Evolutionary conservation across 202 grass and related monocot species (phyloP), one percentile per base, ranked within the genome.

Genomic region (Brachypodium distachyon): DNA sequence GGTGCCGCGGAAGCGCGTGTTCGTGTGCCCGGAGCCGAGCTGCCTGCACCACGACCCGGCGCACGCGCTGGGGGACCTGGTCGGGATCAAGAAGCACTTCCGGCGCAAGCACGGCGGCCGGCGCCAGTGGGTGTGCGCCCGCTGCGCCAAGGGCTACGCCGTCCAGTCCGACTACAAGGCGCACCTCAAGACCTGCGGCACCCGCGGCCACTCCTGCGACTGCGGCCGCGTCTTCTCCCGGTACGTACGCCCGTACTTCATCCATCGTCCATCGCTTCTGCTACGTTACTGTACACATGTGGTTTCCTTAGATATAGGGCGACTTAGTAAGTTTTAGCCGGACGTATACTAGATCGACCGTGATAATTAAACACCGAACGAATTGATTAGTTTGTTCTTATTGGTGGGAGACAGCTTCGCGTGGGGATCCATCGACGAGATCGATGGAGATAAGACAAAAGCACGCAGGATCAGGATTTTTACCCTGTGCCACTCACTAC

Each of bases 151-250:
- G 89, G 89, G 89, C 29, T 99, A 99, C 74, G 92, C 96, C 53
- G 96, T 99, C 28, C 92, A 96, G 77, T 96, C 96, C 82, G 96
- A 99, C 72, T 99, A 99, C 86, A 99, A 99, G 85, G 96, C 96
- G 6, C 96, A 99, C 82, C 91, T 99, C 90, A 99, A 99, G 85
- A 99, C 92, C 73, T 99, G 96, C 73, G 96, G 96, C 78, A 96
- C 96, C 25, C 92, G 92, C 47, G 96, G 96, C 4, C 96, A 99
- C 72, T 95, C 96, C 74, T 99, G 96, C 81, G 96, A 99, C 74
- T 99, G 96, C 44, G 96, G 96, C 79, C 96, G 96, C 58, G 92
- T 99, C 84, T 99, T 99, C 87, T 96, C 96, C 32, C 47, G 96
- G 96, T 98, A 88, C 47, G 38, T 49, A 2, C 14, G 34, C 13